Base-by-base conservation (phyloP, 371 early-diverging fungal species). In the Nematocida sp. region DNA sequence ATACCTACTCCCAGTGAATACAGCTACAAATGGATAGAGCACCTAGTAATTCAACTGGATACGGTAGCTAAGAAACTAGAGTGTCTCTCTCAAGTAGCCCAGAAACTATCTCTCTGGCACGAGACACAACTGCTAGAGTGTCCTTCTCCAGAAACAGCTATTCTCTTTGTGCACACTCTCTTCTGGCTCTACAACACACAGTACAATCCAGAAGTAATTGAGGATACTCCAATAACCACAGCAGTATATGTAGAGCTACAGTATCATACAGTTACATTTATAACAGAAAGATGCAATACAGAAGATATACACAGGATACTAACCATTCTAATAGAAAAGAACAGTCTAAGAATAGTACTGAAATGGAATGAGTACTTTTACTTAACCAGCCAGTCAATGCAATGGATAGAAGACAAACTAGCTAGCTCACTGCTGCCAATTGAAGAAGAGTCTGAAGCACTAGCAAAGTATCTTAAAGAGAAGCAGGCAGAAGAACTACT, bases 351-450 rank as follows among this genome's bases (percentile, higher is more conserved):
- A 47, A 35, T 70, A 38, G 19, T 61, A 31, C 11, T 70, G 1
- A 27, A 37, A 23, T 70, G 74, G 74, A 34, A 70, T 15, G 74
- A 70, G 51, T 60, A 70, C 27, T 11, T 21, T 47, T 43, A 70
- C 45, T 25, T 70, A 21, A 5, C 40, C 2, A 70, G 43, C 60
- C 15, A 23, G 21, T 23, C 46, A 40, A 35, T 57, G 2, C 74
- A 60, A 23, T 17, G 41, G 15, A 19, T 49, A 43, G 60, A 70
- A 35, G 46, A 47, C 31, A 35, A 38, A 5, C 13, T 70, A 32
- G 48, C 57, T 7, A 38, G 13, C 2, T 31, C 11, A 11, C 60
- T 70, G 29, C 29, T 4, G 3, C n/a, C 37, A 2, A 23, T 47
- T 13, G 1, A n/a, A 9, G 38, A 15, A 19, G 32, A 25, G 5